phyloP scores from a whole-genome alignment of 2,329 filamentous ascomycete species.

The Neonectria magnoliae region DNA sequence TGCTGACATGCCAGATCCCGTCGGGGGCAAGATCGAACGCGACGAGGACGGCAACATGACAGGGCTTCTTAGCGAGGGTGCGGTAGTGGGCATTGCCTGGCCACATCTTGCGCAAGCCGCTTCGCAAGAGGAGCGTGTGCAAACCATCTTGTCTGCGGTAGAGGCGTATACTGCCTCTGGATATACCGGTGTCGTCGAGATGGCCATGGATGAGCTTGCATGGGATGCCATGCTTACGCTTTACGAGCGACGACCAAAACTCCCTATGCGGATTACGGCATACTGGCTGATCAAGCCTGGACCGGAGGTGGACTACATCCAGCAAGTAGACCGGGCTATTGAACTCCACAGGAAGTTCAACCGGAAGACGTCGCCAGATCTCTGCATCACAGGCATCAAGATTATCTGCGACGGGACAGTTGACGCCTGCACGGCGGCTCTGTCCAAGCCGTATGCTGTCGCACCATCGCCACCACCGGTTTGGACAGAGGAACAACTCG shows the following conservation, averaged over 20 bases:
- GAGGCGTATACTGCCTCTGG: slow-evolving; percentile 52
- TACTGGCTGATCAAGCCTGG: slow-evolving; percentile 56
- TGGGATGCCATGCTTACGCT: slow-evolving; percentile 52
- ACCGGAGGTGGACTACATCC: slow-evolving; percentile 44
- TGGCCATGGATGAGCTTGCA: slow-evolving; percentile 59
- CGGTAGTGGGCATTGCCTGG: slow-evolving; percentile 53
- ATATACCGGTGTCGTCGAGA: slow-evolving; percentile 57
- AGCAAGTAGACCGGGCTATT: slow-evolving; percentile 52
- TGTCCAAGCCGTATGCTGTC: slow-evolving; percentile 61
- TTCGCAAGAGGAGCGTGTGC: slow-evolving; percentile 50
- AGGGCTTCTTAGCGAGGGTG: slow-evolving; percentile 54
- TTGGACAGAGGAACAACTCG: slow-evolving; percentile 11
- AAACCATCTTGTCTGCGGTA: slow-evolving; percentile 50
- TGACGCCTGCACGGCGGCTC: slow-evolving; percentile 68
- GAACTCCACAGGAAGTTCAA: slow-evolving; percentile 50
- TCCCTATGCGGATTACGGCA: slow-evolving; percentile 52
- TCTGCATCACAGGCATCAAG: slow-evolving; percentile 68
- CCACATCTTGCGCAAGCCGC: slow-evolving; percentile 51
- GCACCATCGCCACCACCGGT: slow-evolving; percentile 2
- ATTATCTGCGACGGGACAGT: slow-evolving; percentile 70
- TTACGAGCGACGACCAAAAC: slow-evolving; percentile 41
- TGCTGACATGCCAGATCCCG: slow-evolving; percentile 47
- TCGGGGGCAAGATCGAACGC: slow-evolving; percentile 54
- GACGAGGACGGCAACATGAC: slow-evolving; percentile 51
- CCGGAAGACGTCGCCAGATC: slow-evolving; percentile 41